Conservation (phyloP, 2,329 filamentous ascomycete genomes). For the Xylariaceae sp. region DNA sequence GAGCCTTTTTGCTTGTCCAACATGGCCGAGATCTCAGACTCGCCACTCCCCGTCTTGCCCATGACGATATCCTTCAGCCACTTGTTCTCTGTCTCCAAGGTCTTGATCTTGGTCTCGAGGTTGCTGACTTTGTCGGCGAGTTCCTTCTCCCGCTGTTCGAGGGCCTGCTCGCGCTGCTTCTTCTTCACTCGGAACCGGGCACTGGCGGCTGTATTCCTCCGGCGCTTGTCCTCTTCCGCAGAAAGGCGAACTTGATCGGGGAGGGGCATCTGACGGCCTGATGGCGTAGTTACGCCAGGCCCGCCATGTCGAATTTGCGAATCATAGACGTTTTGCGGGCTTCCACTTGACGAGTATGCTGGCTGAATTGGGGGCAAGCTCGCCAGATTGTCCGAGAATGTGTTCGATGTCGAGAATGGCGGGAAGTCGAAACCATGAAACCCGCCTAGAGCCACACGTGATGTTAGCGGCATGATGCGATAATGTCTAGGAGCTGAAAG, state of each 20-base stretch:
- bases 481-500: no score
- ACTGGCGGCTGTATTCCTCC: conserved; percentile 80
- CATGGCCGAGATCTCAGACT: conserved; percentile 41
- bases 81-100: conserved; percentile 48
- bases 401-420: conserved; percentile 42
- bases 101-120: conserved; percentile 64
- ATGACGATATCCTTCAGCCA: conserved; percentile 58
- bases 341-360: conserved; percentile 32
- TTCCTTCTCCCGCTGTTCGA: conserved; percentile 75
- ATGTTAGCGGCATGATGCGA: no score
- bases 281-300: conserved; percentile 25
- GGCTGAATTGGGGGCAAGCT: conserved; percentile 45
- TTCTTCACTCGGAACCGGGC: conserved; percentile 91
- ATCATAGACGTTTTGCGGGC: conserved; percentile 30
- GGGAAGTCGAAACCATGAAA: conserved; percentile 51
- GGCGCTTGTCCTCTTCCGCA: conserved; percentile 84
- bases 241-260: conserved; percentile 66
- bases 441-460: conserved; percentile 47
- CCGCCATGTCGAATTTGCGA: conserved; percentile 22
- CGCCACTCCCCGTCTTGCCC: conserved; percentile 66
- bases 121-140: conserved; percentile 70
- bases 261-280: conserved; percentile 43
- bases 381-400: conserved; percentile 34
- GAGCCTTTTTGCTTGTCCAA: conserved; percentile 45
- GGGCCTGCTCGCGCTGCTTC: conserved; percentile 85